These are phyloP conservation scores for Verticillium klebahnii DNA, from an alignment of 2,329 filamentous ascomycete genomes.

Conservation along the genomic window DNA sequence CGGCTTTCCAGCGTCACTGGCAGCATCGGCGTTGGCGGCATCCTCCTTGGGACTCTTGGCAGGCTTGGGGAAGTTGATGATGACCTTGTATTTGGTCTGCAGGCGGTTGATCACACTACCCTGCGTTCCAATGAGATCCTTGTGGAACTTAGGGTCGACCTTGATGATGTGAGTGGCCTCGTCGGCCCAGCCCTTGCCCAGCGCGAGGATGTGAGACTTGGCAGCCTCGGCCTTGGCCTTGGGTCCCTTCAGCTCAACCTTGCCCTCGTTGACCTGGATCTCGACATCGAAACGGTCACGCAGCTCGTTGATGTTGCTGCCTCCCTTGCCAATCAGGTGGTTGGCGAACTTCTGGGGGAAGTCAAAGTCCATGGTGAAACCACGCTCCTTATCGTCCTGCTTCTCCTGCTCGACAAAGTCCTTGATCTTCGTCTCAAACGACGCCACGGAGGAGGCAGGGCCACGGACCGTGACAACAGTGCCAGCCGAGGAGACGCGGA, in stretches of 20 bases:
- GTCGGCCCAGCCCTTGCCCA: constrained; percentile 82
- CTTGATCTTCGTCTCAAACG: constrained; percentile 66
- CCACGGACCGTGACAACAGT: constrained; percentile 70
- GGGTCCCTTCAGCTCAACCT: constrained; percentile 92
- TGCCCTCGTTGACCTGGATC: constrained; percentile 88
- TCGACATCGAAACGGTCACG: constrained; percentile 65
- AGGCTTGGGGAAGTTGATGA: constrained; percentile 84
- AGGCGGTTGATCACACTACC: constrained; percentile 87
- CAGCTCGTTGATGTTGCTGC: constrained; percentile 61
- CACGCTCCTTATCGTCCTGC: constrained; percentile 89
- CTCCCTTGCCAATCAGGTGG: constrained; percentile 68
- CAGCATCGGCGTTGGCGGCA: constrained; percentile 62
- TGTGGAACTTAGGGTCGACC: constrained; percentile 90
- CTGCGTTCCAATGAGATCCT: constrained; percentile 85
- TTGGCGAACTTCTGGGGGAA: constrained; percentile 95
- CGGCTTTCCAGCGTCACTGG: constrained; percentile 61
- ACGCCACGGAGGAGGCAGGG: constrained; percentile 66
- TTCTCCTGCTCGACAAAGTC: constrained; percentile 84
- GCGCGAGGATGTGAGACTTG: constrained; percentile 72
- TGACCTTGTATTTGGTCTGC: constrained; percentile 87
- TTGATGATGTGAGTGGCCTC: constrained; percentile 84
- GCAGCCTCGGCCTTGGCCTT: constrained; percentile 89
- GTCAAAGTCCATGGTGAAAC: constrained; percentile 80
- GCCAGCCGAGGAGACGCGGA: constrained; percentile 54
- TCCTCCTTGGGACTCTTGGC: constrained; percentile 66